Evolutionary conservation across 305 asterid genomes (phyloP), one percentile per base, ranked within the genome.

Genomic region (Solanum chacoense): DNA sequence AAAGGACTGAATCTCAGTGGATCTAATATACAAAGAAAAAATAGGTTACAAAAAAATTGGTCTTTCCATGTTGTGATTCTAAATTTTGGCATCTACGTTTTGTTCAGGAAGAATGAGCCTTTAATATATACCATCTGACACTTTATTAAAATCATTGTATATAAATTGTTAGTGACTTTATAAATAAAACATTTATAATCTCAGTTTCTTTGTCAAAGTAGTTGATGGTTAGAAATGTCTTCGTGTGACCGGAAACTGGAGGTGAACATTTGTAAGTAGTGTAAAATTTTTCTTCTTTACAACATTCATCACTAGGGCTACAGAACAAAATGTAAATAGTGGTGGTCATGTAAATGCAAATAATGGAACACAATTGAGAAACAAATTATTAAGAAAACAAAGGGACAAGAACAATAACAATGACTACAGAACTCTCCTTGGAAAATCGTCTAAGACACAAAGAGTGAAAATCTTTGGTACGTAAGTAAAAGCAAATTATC

Each of bases 161-260:
- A n/a, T n/a, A n/a, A n/a, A n/a, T n/a, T n/a, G n/a, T n/a, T n/a
- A n/a, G n/a, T n/a, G n/a, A n/a, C n/a, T n/a, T n/a, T n/a, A n/a
- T n/a, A n/a, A n/a, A n/a, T n/a, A n/a, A n/a, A n/a, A n/a, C n/a
- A n/a, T n/a, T n/a, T n/a, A n/a, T n/a, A n/a, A n/a, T n/a, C n/a
- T n/a, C n/a, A n/a, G n/a, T n/a, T n/a, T n/a, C 90, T 7, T 88
- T 85, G 42, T 91, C 88, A 59, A 91, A 91, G 88, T 87, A 20
- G 85, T 91, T 91, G 4, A 86, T 13, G 28, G 93, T 86, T 10
- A 91, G 76, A 65, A 87, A 75, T 13, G 93, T 90, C 87, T 91
- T 89, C 2, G 90, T 89, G 18, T 40, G 76, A n/a, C 40, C 28
- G 3, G 90, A 36, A 32, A 80, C 79, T 13, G 91, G 88, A 22